phyloP scores from a whole-genome alignment of 129 eudicot species.

The Glebionis coronaria region DNA sequence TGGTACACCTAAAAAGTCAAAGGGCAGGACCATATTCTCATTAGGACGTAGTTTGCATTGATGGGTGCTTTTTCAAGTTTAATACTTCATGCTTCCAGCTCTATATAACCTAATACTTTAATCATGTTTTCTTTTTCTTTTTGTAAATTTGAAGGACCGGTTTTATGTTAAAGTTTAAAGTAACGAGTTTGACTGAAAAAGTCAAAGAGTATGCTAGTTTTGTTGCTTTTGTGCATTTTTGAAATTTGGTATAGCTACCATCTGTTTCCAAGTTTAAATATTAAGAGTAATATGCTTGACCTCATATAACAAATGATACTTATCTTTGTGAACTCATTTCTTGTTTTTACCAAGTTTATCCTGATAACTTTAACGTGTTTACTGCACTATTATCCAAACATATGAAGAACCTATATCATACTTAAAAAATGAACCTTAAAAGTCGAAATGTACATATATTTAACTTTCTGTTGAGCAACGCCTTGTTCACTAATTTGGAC shows the following conservation, averaged over 20 bases:
- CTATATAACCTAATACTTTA: too few species aligned
- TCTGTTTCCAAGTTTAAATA: not conserved
- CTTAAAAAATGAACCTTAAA: too few species aligned
- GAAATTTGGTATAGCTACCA: not conserved
- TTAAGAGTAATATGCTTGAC: constrained; percentile 11
- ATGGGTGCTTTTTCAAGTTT: not conserved
- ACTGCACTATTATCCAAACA: not conserved
- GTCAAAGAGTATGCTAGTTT: too few species aligned
- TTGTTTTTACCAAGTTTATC: not conserved
- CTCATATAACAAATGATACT: constrained; percentile 2
- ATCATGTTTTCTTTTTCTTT: too few species aligned
- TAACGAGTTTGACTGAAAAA: too few species aligned
- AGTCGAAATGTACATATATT: too few species aligned
- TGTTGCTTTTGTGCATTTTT: not conserved
- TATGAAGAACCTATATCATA: not conserved
- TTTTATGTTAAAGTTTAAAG: too few species aligned
- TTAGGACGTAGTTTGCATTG: not conserved
- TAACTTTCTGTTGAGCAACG: not conserved
- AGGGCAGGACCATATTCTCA: not conserved
- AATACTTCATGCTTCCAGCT: not conserved
- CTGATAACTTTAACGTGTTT: not conserved
- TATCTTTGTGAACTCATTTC: not conserved
- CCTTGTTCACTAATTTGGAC: constrained; percentile 5
- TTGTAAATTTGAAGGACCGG: too few species aligned
- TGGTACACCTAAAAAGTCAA: constrained; percentile 14